Conservation (phyloP, 768 basidiomycete species). For the Pleurotus djamor region DNA sequence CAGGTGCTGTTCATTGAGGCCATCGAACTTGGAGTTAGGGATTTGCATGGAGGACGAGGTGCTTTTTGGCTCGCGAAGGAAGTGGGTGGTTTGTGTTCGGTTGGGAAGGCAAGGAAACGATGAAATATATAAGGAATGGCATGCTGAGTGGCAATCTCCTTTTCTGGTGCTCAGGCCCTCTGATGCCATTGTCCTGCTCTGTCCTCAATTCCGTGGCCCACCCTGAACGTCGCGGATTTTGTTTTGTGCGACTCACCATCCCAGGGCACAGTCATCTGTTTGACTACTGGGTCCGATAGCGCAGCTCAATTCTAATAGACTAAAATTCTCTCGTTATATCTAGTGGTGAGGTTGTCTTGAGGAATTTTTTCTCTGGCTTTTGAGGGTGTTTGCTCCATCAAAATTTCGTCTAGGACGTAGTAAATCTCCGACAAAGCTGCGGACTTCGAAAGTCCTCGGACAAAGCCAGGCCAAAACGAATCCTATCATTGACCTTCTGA, state of each 20-base stretch:
- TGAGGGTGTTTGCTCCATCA: background rate
- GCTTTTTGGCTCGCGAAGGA: too few relatives aligned
- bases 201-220: background rate
- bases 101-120: too few relatives aligned
- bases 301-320: too few relatives aligned
- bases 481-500: too few relatives aligned
- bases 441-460: background rate
- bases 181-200: background rate
- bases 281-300: background rate
- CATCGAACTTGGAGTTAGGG: background rate
- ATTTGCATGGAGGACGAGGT: background rate
- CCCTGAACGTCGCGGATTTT: background rate
- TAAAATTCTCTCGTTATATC: too few relatives aligned
- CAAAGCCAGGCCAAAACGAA: too few relatives aligned
- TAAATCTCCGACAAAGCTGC: background rate
- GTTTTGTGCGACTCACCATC: background rate
- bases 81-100: too few relatives aligned
- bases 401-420: background rate
- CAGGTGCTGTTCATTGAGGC: slow-evolving; percentile 1
- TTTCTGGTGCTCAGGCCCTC: background rate
- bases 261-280: background rate
- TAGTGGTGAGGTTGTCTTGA: background rate
- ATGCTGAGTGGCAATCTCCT: background rate
- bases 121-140: background rate
- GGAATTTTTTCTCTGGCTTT: background rate